phyloP scores from a whole-genome alignment of 2,329 filamentous ascomycete species.

The Leptodontidium sp. region DNA sequence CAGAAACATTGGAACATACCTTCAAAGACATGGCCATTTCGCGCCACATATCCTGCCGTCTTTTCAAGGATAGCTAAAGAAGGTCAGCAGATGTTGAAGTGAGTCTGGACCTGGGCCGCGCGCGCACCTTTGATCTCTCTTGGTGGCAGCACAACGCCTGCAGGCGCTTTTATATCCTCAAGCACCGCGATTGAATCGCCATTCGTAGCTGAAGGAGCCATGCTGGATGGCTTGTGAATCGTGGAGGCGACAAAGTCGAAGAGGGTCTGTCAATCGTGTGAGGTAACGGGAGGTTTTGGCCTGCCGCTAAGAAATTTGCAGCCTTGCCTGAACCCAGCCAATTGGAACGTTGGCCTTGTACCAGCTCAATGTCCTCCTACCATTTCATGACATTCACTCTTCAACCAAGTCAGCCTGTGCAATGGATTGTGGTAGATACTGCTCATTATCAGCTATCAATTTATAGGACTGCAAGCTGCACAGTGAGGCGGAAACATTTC shows the following conservation, averaged over 20 bases:
- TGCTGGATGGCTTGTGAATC: conserved; percentile 29
- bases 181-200: conserved; percentile 61
- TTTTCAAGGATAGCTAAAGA: conserved; percentile 79
- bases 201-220: conserved; percentile 52
- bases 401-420: not conserved
- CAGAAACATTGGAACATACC: conserved; percentile 47
- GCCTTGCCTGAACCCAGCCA: conserved; percentile 28
- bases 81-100: conserved; percentile 37
- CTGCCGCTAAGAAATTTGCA: conserved; percentile 26
- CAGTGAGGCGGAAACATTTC: too few relatives aligned
- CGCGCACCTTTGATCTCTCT: conserved; percentile 75
- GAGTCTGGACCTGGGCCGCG: conserved; percentile 45
- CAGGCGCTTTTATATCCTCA: conserved; percentile 78
- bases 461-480: too few relatives aligned
- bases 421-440: too few relatives aligned
- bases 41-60: conserved; percentile 88
- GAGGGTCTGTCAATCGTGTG: not conserved
- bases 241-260: not conserved
- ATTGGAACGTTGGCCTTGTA: conserved; percentile 19
- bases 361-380: too few relatives aligned
- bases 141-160: conserved; percentile 84
- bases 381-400: not conserved
- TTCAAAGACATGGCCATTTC: conserved; percentile 70
- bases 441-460: too few relatives aligned
- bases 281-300: conserved; percentile 8